Evolutionary conservation across 2,329 filamentous ascomycete genomes (phyloP), one percentile per base, ranked within the genome.

Genomic region (Aspergillus sp.): DNA sequence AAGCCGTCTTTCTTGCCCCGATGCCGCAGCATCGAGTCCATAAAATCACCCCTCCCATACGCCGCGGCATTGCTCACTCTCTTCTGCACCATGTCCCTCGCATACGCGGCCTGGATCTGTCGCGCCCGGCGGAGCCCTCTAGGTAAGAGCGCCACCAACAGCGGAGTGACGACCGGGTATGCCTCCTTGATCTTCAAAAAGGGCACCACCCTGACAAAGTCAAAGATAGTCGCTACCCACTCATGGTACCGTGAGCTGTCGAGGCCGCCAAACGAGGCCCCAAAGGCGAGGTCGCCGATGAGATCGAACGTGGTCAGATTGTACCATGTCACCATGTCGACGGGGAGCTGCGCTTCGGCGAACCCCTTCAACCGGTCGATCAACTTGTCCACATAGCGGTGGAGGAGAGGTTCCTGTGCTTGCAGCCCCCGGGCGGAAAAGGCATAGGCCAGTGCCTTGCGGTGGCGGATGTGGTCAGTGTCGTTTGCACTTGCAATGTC

Each of bases 371-470:
- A 19, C 16, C 58, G 52, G 17, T 53, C 13, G 17, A 71, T 60
- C 6, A 72, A 48, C 3, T 61, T 52, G 16, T 70, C 62, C 3
- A 71, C 50, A 50, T 70, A 71, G 2, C 19, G 17, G 16, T 63
- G 58, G 5, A 76, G 58, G 2, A 72, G 44, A 1, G 59, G 57
- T 49, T 71, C 73, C 50, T 74, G 75, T 11, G 67, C 65, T 10
- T 60, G 58, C 9, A 78, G 52, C 1, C 71, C 70, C 42, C 68
- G 68, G 38, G 75, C 71, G 0, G 71, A 74, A 52, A 78, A 77
- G 0, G 70, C 73, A 50, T 70, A 68, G 3, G 64, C 50, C 9
- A 78, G 52, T 2, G 65, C 48, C 0, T 59, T 55, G 19, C 72
- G 66, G 34, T 56, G 52, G 3, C 64, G 63, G 10, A 47, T 42